Evolutionary conservation across 1,139 yeast genomes (phyloP), one percentile per base, ranked within the genome.

Genomic region (Yamadazyma sp.): DNA sequence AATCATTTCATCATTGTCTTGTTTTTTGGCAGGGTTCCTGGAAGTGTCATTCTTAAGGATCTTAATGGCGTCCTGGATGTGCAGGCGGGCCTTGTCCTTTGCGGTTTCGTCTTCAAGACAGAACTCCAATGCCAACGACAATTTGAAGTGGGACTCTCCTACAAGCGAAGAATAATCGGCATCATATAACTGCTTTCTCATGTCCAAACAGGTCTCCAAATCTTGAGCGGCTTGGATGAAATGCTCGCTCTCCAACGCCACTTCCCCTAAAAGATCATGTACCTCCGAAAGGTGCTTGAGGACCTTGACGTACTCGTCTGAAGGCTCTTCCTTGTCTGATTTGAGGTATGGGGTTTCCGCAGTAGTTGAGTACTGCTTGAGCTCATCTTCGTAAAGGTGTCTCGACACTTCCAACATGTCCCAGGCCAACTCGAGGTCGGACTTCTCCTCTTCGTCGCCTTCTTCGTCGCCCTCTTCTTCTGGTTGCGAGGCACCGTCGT

Each of bases 351-450:
- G 79, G 1, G 39, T 38, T 48, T 47, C 15, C 43, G 47, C 31
- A 15, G 43, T 48, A n/a, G 44, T 43, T 47, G 50, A 46, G 14
- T 55, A 40, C 2, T 56, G 52, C 11, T 66, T 65, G 11, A 79
- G 54, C 40, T 70, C 58, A 25, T 66, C 61, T 46, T 79, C 81
- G 49, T 79, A 84, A 28, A 86, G 59, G 1, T 83, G 69, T 49
- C 96, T 73, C 1, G 95, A 75, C 34, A 85, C 66, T 55, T 89
- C 96, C 28, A 87, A 68, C 16, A 87, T 79, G 44, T 84, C 92
- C 96, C 96, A 88, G 0, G 96, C 95, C 17, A 82, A 74, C 56
- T 85, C 95, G 55, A 89, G 84, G 55, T 88, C 96, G 26, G 79
- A 72, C 50, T 81, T 84, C 31, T 76, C 79, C 24, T 69, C 77